Evolutionary conservation across 805 yeast species (phyloP).

Genomic region (Candida nemodendra): DNA sequence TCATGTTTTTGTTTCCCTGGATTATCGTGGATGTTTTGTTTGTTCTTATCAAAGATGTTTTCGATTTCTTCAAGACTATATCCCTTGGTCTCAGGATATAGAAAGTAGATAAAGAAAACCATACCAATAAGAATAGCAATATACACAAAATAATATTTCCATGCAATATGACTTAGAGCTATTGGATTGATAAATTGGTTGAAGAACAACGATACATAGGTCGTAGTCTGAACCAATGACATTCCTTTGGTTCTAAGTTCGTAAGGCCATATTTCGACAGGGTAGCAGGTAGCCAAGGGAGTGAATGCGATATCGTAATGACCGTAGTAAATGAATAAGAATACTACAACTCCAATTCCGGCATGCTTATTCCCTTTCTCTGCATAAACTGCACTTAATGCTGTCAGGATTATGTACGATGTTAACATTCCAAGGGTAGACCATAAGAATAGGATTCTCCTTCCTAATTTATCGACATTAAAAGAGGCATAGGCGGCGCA

Average conservation of each 20-base stretch:
- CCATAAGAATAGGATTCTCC: slow-evolving; percentile 37
- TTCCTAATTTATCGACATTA: slow-evolving; percentile 29
- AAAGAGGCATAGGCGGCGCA: slow-evolving; percentile 30
- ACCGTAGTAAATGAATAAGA: slow-evolving; percentile 30
- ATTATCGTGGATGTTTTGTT: too few species aligned
- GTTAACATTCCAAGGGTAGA: slow-evolving; percentile 37
- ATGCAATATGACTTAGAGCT: slow-evolving; percentile 37
- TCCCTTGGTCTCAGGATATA: slow-evolving; percentile 75
- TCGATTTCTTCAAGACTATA: slow-evolving; percentile 73
- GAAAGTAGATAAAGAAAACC: slow-evolving; percentile 38
- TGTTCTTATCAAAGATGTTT: too few species aligned
- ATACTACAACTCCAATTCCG: slow-evolving; percentile 16
- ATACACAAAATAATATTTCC: slow-evolving; percentile 38
- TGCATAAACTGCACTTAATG: slow-evolving; percentile 38
- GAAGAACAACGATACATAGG: slow-evolving; percentile 13
- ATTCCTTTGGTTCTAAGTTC: slow-evolving; percentile 60
- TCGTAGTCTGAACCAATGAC: slow-evolving; percentile 33
- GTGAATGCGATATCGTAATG: slow-evolving; percentile 43
- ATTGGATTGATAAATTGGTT: slow-evolving; percentile 30
- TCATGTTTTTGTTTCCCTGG: too few species aligned
- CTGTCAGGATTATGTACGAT: slow-evolving; percentile 43
- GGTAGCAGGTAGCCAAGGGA: slow-evolving; percentile 44
- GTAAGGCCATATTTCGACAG: slow-evolving; percentile 50
- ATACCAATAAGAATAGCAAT: slow-evolving; percentile 32
- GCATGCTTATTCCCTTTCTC: slow-evolving; percentile 1